These are phyloP conservation scores for Chytriomyces sp. DNA, from an alignment of 192 early-diverging fungal genomes.

Conservation along the genomic window DNA sequence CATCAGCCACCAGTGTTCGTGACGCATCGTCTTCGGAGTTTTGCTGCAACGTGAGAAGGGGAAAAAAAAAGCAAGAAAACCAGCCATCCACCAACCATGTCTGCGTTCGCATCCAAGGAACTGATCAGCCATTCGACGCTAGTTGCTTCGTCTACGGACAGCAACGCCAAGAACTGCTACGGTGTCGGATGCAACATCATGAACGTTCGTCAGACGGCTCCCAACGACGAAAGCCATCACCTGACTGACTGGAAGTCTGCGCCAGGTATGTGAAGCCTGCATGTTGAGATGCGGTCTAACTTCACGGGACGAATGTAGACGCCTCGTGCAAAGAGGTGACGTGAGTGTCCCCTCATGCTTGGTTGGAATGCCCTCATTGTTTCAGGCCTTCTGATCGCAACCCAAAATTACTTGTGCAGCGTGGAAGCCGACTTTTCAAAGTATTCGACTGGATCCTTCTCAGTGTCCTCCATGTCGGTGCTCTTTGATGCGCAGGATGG, in stretches of 20 bases:
- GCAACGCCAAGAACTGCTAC: neutral
- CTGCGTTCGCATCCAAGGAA: conserved; percentile 10
- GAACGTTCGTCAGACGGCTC: conserved; percentile 8
- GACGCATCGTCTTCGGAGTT: too few relatives aligned
- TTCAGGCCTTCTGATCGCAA: too few relatives aligned
- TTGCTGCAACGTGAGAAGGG: too few relatives aligned
- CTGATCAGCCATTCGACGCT: conserved; percentile 3
- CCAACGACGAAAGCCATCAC: conserved; percentile 20
- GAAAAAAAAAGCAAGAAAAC: neutral
- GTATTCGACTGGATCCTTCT: too few relatives aligned
- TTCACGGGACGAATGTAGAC: too few relatives aligned
- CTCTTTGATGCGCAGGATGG: neutral
- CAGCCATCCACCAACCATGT: neutral
- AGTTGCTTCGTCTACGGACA: conserved; percentile 10
- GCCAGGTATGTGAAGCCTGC: too few relatives aligned
- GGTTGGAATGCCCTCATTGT: too few relatives aligned
- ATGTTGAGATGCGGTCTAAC: too few relatives aligned
- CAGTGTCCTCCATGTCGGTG: neutral
- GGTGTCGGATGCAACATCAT: neutral
- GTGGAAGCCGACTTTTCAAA: too few relatives aligned
- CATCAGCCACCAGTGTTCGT: too few relatives aligned
- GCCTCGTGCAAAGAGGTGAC: too few relatives aligned
- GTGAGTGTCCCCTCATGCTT: neutral
- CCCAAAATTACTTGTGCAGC: too few relatives aligned
- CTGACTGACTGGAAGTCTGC: conserved; percentile 17